Percentiles rank a stretch among this genome's conserved stretches.
Evolutionary conservation across 2,329 filamentous ascomycete species (phyloP).

Genomic region (Microdochium bolleyi): DNA sequence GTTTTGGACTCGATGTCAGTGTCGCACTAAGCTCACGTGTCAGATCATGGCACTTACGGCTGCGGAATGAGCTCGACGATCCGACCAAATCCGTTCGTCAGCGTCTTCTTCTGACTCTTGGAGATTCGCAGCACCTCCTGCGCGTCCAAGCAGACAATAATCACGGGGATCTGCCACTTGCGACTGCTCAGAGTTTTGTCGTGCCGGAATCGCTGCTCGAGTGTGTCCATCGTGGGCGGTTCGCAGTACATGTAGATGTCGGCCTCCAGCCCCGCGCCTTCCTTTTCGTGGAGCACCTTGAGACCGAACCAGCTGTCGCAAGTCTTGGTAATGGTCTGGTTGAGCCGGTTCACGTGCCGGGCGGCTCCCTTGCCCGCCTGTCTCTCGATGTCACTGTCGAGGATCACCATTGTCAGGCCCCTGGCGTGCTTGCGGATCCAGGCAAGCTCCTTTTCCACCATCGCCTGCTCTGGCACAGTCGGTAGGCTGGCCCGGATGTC

Average conservation of each 20-base stretch:
- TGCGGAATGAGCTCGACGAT: slow-evolving; percentile 21
- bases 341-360: slow-evolving; percentile 13
- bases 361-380: slow-evolving; percentile 2
- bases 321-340: slow-evolving; percentile 18
- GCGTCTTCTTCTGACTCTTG: slow-evolving; percentile 9
- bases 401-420: slow-evolving; percentile 9
- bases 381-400: slow-evolving; percentile 6
- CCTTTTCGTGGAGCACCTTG: slow-evolving; percentile 11
- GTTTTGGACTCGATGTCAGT: not conserved
- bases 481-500: slow-evolving; percentile 35
- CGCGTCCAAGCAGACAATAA: slow-evolving; percentile 19
- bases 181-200: not conserved
- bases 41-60: slow-evolving; percentile 14
- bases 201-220: slow-evolving; percentile 9
- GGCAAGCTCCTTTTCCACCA: slow-evolving; percentile 7
- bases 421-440: slow-evolving; percentile 6
- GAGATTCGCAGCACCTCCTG: slow-evolving; percentile 18
- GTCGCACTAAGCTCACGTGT: no score
- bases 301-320: slow-evolving; percentile 25
- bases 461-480: slow-evolving; percentile 3
- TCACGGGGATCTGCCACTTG: slow-evolving; percentile 12
- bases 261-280: slow-evolving; percentile 2
- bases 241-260: slow-evolving; percentile 19
- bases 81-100: slow-evolving; percentile 12
- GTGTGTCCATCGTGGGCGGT: slow-evolving; percentile 9